Evolutionary conservation across 1,284 basidiomycete species (phyloP), one percentile per base, ranked within the genome.

Genomic region (Porogramme epimiltina): DNA sequence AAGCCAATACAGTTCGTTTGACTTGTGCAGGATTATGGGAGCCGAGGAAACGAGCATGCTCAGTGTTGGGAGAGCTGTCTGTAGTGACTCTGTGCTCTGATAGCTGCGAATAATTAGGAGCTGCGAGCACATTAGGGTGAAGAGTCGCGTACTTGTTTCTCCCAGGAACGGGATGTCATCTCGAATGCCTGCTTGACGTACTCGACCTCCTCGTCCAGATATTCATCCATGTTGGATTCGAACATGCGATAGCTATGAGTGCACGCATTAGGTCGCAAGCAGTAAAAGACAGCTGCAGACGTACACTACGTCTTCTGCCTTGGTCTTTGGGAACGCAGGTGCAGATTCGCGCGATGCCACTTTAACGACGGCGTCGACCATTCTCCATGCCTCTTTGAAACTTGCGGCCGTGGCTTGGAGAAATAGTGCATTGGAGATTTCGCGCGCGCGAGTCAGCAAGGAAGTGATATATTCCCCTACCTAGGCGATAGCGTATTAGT

Each of bases 211-310:
- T 97, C 93, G 54, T 93, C 88, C 2, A 99, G 84, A 64, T 99
- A 99, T 63, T 97, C 95, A 66, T 95, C 94, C 89, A 98, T 94
- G 67, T 96, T 91, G 2, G 80, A 74, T 68, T 97, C 95, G 65
- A 97, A 99, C 91, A 98, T 95, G 38, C 79, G 79, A 67, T 91
- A 95, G 10, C 91, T 94, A 31, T n/a, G 64, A 15, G 20, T 42
- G 15, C 34, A 18, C 23, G n/a, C 18, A 45, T 19, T 31, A 31
- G 39, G 52, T 42, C 36, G 34, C 18, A 55, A 48, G 28, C 8
- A 31, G 9, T 6, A 37, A 37, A 16, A 6, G 34, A 37, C 9
- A 31, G 28, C 9, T n/a, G 23, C 42, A 16, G 36, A 61, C 78
- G 62, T 63, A 93, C 91, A 95, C 80, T 42, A 95, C 83, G 66